Conservation (phyloP, 305 asterid genomes). For the Fraxinus sp. region DNA sequence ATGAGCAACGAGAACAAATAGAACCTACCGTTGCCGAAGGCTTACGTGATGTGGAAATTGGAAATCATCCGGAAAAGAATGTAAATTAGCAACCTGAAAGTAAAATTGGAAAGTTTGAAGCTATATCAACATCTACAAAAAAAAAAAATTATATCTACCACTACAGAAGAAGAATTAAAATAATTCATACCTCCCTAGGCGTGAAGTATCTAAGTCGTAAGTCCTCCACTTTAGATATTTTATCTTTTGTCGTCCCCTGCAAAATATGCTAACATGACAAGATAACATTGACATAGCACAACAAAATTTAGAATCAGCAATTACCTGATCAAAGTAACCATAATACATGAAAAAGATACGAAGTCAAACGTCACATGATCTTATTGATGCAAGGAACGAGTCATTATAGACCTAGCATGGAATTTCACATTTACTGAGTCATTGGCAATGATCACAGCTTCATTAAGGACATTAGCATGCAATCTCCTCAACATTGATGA, state of each 20-base stretch:
- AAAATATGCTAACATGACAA: slow-evolving; percentile 20
- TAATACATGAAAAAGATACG: not conserved
- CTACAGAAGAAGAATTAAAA: slow-evolving; percentile 21
- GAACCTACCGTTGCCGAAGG: slow-evolving; percentile 79
- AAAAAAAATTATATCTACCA: not conserved
- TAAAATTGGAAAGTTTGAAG: slow-evolving; percentile 4
- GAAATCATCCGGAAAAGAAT: slow-evolving; percentile 77
- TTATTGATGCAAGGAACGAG: slow-evolving; percentile 8
- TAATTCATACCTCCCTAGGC: slow-evolving; percentile 75
- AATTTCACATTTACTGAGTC: slow-evolving; percentile 14
- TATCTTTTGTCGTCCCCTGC: slow-evolving; percentile 53
- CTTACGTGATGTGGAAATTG: slow-evolving; percentile 69
- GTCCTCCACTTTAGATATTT: slow-evolving; percentile 45
- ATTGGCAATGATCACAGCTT: not conserved
- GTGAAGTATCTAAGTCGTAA: slow-evolving; percentile 86
- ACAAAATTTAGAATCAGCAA: not conserved
- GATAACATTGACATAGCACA: slow-evolving; percentile 2
- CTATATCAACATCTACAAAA: not conserved
- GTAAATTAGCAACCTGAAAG: slow-evolving; percentile 80
- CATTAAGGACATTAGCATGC: not conserved
- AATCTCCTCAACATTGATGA: slow-evolving; percentile 1
- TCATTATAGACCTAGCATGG: not conserved
- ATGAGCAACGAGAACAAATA: not conserved
- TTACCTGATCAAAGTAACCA: not conserved
- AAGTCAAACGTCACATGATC: slow-evolving; percentile 3